Evolutionary conservation across 768 basidiomycete genomes (phyloP).

Genomic region (Suillus subalutaceus): DNA sequence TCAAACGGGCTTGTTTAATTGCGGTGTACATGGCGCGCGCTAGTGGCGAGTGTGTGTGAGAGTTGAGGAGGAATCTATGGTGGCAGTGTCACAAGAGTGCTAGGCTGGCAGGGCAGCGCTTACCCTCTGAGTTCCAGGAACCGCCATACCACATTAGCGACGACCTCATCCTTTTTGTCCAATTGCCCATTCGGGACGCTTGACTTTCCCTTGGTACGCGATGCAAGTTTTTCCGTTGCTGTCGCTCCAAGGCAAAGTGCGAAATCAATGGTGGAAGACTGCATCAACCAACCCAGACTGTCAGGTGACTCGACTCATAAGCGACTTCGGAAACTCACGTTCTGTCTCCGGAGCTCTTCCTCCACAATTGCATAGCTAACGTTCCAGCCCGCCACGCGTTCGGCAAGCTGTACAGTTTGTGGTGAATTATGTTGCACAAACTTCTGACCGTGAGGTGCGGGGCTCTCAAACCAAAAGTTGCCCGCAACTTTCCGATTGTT

Average conservation of each 20-base stretch:
- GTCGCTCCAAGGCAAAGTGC: slow-evolving; percentile 93
- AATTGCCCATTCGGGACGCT: slow-evolving; percentile 50
- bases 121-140: slow-evolving; percentile 96
- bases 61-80: slow-evolving; percentile 81
- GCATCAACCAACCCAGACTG: slow-evolving; percentile 10
- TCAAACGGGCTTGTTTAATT: slow-evolving; percentile 75
- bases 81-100: slow-evolving; percentile 14
- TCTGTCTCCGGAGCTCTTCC: slow-evolving; percentile 93
- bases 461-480: slow-evolving; percentile 75
- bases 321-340: slow-evolving; percentile 59
- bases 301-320: slow-evolving; percentile 28
- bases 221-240: slow-evolving; percentile 74
- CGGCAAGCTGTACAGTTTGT: slow-evolving; percentile 84
- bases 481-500: slow-evolving; percentile 70
- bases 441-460: slow-evolving; percentile 53
- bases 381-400: slow-evolving; percentile 88
- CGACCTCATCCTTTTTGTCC: slow-evolving; percentile 98
- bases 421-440: slow-evolving; percentile 70
- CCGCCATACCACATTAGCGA: slow-evolving; percentile 98
- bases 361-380: slow-evolving; percentile 85
- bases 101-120: slow-evolving; percentile 18
- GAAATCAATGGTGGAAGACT: slow-evolving; percentile 99
- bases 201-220: slow-evolving; percentile 76
- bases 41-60: slow-evolving; percentile 86
- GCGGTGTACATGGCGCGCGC: slow-evolving; percentile 91